These are phyloP conservation scores for Pythium brassicae DNA, from an alignment of 352 stramenopile genomes.

Conservation along the genomic window DNA sequence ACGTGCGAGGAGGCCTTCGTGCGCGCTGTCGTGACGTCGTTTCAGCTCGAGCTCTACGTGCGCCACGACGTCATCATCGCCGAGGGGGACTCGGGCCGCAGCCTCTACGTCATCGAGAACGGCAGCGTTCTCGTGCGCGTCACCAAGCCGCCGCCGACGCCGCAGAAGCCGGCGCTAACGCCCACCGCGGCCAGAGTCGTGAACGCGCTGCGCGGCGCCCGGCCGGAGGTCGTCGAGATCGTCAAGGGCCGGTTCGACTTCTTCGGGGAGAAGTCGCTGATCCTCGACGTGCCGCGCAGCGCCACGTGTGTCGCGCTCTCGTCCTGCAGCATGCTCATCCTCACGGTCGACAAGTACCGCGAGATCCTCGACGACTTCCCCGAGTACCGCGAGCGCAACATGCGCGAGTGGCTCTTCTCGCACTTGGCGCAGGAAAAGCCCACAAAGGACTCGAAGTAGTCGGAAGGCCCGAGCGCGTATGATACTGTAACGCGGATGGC, in stretches of 20 bases:
- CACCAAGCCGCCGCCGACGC: slow-evolving; percentile 10
- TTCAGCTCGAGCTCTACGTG: slow-evolving; percentile 75
- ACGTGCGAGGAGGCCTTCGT: slow-evolving; percentile 55
- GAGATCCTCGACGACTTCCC: slow-evolving; percentile 41
- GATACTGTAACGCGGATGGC: no score
- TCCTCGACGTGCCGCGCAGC: slow-evolving; percentile 36
- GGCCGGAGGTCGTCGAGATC: slow-evolving; percentile 19
- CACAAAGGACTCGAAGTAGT: no score
- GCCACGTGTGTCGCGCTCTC: slow-evolving; percentile 38
- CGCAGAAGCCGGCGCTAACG: no score
- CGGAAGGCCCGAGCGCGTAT: no score
- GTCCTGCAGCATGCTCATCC: slow-evolving; percentile 36
- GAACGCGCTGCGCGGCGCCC: not conserved
- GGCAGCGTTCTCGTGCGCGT: slow-evolving; percentile 30
- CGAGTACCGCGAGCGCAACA: slow-evolving; percentile 42
- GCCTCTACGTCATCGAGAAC: slow-evolving; percentile 66
- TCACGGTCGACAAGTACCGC: slow-evolving; percentile 40
- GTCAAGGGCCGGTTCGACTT: slow-evolving; percentile 41
- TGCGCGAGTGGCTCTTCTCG: slow-evolving; percentile 38
- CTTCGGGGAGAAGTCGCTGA: slow-evolving; percentile 42
- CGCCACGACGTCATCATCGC: slow-evolving; percentile 74
- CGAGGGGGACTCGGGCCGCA: slow-evolving; percentile 49
- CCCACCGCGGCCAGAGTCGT: not conserved
- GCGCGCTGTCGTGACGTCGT: slow-evolving; percentile 47
- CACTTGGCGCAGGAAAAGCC: slow-evolving; percentile 5